These are phyloP conservation scores for Iris pallida DNA, from an alignment of 116 monocot species.

Conservation along the genomic window DNA sequence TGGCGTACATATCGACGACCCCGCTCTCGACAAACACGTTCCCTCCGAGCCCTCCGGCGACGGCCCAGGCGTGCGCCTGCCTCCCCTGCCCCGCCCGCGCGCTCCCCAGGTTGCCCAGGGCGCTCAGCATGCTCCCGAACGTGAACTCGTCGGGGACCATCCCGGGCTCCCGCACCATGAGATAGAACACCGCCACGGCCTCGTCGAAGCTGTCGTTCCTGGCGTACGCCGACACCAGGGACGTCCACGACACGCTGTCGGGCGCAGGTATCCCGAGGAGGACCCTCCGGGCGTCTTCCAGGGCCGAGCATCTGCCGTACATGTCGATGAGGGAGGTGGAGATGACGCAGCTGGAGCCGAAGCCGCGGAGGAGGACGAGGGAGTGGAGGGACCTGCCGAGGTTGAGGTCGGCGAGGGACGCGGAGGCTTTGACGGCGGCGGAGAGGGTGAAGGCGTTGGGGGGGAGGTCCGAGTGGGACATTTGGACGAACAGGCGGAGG, in stretches of 20 bases:
- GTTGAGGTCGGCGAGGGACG: constrained; percentile 14
- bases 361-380: constrained; percentile 25
- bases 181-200: constrained; percentile 41
- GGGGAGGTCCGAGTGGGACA: constrained; percentile 16
- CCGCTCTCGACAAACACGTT: constrained; percentile 70
- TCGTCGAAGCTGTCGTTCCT: constrained; percentile 46
- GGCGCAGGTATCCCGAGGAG: constrained; percentile 20
- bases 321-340: constrained; percentile 53
- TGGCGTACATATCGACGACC: constrained; percentile 71
- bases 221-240: constrained; percentile 44
- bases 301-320: constrained; percentile 35
- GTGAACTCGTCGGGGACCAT: constrained; percentile 29
- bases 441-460: constrained; percentile 62
- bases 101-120: constrained; percentile 40
- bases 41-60: constrained; percentile 28
- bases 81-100: constrained; percentile 30
- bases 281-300: constrained; percentile 30
- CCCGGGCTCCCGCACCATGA: constrained; percentile 18
- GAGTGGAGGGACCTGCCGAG: constrained; percentile 45
- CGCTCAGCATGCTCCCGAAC: constrained; percentile 38
- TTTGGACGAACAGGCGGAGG: constrained; percentile 32
- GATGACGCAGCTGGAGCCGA: constrained; percentile 35
- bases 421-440: constrained; percentile 41
- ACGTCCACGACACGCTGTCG: constrained; percentile 58
- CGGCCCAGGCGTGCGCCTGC: constrained; percentile 35